Percentiles rank a stretch among this genome's conserved stretches.
Conservation (phyloP, 768 basidiomycete species). For the Termitomyces eurrhizus region DNA sequence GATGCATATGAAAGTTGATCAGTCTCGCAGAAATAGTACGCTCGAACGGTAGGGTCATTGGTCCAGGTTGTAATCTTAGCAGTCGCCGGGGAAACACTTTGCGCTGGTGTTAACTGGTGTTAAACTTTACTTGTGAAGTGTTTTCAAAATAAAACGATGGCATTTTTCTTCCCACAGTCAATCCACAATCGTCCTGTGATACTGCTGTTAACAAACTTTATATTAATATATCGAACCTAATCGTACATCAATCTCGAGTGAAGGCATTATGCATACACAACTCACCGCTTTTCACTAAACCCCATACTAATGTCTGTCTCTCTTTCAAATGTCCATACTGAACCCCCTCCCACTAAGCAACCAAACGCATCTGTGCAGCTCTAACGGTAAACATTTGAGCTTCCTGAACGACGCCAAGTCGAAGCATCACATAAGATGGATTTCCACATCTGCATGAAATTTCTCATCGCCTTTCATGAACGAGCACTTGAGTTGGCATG, state of each 20-base stretch:
- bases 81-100: neutral
- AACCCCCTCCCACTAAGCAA: neutral
- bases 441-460: neutral
- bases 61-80: neutral
- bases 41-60: neutral
- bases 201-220: neutral
- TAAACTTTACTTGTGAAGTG: too few species aligned
- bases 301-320: neutral
- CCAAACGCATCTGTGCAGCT: neutral
- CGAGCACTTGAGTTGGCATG: slow-evolving; percentile 12
- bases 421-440: neutral
- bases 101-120: neutral
- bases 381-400: neutral
- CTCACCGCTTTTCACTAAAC: neutral
- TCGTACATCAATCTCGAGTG: too few species aligned
- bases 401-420: neutral
- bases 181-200: neutral
- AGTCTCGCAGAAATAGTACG: neutral
- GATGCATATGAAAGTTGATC: neutral
- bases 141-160: too few species aligned
- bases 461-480: slow-evolving; percentile 34
- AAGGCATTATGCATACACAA: neutral
- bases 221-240: neutral
- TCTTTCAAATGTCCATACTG: neutral
- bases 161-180: neutral